phyloP scores from a whole-genome alignment of 805 yeast genomes.

The Cyberlindnera japonica region DNA sequence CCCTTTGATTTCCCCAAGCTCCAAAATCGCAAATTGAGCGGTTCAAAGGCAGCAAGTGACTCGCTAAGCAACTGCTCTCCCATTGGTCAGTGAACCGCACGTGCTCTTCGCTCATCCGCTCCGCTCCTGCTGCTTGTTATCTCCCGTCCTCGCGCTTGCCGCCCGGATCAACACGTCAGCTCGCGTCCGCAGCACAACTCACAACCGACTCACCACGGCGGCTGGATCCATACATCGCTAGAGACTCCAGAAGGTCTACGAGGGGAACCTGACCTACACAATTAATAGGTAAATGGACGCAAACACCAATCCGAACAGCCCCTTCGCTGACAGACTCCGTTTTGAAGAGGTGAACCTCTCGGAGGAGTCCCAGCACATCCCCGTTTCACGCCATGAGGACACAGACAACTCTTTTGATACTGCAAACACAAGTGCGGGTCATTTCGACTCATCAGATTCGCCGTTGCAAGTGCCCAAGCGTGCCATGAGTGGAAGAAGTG shows the following conservation, averaged over 20 bases:
- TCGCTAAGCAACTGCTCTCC: too few species aligned
- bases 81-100: too few species aligned
- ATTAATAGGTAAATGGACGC: too few species aligned
- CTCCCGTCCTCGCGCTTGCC: too few species aligned
- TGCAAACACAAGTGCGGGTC: constrained; percentile 2
- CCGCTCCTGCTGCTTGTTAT: too few species aligned
- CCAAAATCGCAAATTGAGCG: too few species aligned
- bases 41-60: too few species aligned
- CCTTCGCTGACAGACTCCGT: constrained; percentile 25
- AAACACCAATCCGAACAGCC: constrained; percentile 23
- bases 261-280: too few species aligned
- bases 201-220: background rate
- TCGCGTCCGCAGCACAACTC: background rate
- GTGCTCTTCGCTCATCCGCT: too few species aligned
- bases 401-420: constrained; percentile 8
- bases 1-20: too few species aligned
- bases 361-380: constrained; percentile 12
- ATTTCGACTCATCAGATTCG: constrained; percentile 4
- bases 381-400: background rate
- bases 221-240: background rate
- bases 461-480: constrained; percentile 15
- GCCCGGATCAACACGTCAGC: background rate
- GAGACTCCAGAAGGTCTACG: too few species aligned
- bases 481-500: constrained; percentile 10
- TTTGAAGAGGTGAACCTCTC: constrained; percentile 27